Evolutionary conservation across 495 filamentous ascomycete genomes (phyloP).

Genomic region (Trichocladium antarcticum): DNA sequence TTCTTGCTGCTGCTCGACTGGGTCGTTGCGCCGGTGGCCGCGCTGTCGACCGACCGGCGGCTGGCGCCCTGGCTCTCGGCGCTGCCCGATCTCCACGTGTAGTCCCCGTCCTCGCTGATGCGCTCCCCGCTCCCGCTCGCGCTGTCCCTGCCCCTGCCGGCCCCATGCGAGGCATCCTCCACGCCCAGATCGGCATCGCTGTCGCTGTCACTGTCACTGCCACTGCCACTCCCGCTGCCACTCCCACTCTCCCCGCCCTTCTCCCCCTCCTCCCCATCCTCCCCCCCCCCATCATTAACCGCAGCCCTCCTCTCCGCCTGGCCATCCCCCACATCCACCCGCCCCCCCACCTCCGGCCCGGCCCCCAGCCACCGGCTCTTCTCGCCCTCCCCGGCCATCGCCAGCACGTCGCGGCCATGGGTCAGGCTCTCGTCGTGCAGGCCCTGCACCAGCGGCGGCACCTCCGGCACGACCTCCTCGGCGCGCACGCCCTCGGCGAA

Average conservation of each 20-base stretch:
- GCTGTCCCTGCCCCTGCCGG: not conserved
- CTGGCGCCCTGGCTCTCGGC: conserved; percentile 3
- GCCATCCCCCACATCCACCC: too few species aligned
- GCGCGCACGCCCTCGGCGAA: conserved; percentile 69
- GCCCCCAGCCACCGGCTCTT: too few species aligned
- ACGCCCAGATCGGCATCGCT: conserved; percentile 36
- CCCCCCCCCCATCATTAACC: conserved; percentile 30
- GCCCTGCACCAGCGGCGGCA: conserved; percentile 53
- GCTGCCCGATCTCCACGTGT: conserved; percentile 7
- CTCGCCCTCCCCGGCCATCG: conserved; percentile 51
- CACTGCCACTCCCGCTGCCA: conserved; percentile 24
- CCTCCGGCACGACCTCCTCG: conserved; percentile 51
- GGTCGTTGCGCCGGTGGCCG: conserved; percentile 5
- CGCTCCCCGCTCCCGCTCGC: not conserved
- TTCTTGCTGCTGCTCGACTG: conserved; percentile 27
- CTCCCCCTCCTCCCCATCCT: conserved; percentile 47
- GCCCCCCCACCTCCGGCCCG: too few species aligned
- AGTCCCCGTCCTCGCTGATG: conserved; percentile 5
- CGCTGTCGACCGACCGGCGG: conserved; percentile 15
- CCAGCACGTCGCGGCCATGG: conserved; percentile 67
- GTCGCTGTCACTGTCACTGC: conserved; percentile 23
- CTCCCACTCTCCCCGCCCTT: conserved; percentile 35
- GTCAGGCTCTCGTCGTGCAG: conserved; percentile 72
- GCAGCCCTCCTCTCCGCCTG: conserved; percentile 50
- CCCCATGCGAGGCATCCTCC: conserved; percentile 28